These are phyloP conservation scores for Macrophomina pseudophaseolina DNA, from an alignment of 2,329 filamentous ascomycete genomes.

Conservation along the genomic window DNA sequence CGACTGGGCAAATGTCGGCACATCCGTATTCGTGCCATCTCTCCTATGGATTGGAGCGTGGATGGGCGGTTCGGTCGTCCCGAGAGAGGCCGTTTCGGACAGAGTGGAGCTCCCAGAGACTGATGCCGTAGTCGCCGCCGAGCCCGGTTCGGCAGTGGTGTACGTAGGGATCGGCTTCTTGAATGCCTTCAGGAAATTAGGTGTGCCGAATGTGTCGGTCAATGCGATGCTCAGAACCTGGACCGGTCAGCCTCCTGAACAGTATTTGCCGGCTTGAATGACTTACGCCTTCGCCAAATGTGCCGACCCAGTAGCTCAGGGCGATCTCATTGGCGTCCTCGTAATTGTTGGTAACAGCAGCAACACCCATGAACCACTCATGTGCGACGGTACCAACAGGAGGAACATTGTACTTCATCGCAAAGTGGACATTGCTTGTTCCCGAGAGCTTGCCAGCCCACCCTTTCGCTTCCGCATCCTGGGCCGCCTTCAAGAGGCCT, in stretches of 20 bases:
- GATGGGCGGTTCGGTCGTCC: constrained; percentile 49
- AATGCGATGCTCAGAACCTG: constrained; percentile 82
- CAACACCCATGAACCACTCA: constrained; percentile 99
- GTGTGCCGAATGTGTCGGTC: constrained; percentile 95
- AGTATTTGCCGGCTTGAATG: neutral
- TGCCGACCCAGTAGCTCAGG: constrained; percentile 85
- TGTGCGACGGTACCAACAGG: constrained; percentile 92
- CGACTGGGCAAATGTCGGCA: constrained; percentile 74
- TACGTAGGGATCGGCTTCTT: constrained; percentile 64
- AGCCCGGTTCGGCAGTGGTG: constrained; percentile 48
- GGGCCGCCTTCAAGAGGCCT: constrained; percentile 79
- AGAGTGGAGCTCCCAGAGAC: constrained; percentile 50
- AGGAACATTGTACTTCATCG: constrained; percentile 85
- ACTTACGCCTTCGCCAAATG: constrained; percentile 77
- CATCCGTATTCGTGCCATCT: constrained; percentile 34
- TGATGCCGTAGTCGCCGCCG: constrained; percentile 47
- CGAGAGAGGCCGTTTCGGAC: constrained; percentile 44
- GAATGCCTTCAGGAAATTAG: constrained; percentile 85
- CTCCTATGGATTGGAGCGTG: constrained; percentile 47
- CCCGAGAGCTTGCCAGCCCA: constrained; percentile 77
- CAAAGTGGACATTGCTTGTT: constrained; percentile 96
- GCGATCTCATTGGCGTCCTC: constrained; percentile 81
- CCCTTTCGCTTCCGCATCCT: constrained; percentile 69
- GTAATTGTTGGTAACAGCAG: constrained; percentile 88
- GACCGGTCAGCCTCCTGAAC: constrained; percentile 15